phyloP scores from a whole-genome alignment of 1,284 basidiomycete genomes.

The Paramarasmius palmivorus region DNA sequence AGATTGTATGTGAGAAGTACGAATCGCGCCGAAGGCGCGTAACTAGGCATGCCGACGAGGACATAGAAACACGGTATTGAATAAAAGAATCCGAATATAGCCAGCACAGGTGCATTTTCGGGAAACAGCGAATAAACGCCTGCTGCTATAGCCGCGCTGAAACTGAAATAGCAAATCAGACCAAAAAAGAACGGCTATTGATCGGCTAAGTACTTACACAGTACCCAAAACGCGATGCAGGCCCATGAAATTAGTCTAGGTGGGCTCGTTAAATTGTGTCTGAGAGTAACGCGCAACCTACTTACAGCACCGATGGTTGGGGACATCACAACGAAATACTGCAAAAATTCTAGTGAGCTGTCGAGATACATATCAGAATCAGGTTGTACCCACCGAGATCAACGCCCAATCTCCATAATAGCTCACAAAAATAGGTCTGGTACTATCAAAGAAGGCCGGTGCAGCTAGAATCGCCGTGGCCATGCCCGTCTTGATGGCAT shows the following conservation, averaged over 20 bases:
- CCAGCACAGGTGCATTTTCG: conserved; percentile 73
- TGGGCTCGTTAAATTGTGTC: conserved; percentile 16
- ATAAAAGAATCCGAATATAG: conserved; percentile 87
- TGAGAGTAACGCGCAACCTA: conserved; percentile 16
- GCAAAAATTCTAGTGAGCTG: conserved; percentile 3
- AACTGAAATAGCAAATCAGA: conserved; percentile 37
- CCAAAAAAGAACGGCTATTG: conserved; percentile 8
- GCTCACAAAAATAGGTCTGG: conserved; percentile 76
- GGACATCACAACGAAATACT: conserved; percentile 89
- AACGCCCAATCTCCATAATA: conserved; percentile 94
- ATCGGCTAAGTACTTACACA: conserved; percentile 49
- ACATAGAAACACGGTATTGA: conserved; percentile 94
- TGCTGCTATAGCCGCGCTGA: conserved; percentile 80
- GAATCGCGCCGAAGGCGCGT: conserved; percentile 82
- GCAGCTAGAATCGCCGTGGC: conserved; percentile 79
- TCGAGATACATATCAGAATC: conserved; percentile 1
- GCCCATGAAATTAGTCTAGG: conserved; percentile 84
- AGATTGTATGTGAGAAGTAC: conserved; percentile 91
- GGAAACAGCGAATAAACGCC: conserved; percentile 74
- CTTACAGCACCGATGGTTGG: conserved; percentile 83
- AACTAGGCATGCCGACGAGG: conserved; percentile 79
- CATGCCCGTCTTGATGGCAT: conserved; percentile 87
- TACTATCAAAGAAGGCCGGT: conserved; percentile 83
- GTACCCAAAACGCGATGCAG: conserved; percentile 82
- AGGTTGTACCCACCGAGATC: conserved; percentile 67